phyloP scores from a whole-genome alignment of 2,329 filamentous ascomycete genomes.

The Geosmithia morbida region DNA sequence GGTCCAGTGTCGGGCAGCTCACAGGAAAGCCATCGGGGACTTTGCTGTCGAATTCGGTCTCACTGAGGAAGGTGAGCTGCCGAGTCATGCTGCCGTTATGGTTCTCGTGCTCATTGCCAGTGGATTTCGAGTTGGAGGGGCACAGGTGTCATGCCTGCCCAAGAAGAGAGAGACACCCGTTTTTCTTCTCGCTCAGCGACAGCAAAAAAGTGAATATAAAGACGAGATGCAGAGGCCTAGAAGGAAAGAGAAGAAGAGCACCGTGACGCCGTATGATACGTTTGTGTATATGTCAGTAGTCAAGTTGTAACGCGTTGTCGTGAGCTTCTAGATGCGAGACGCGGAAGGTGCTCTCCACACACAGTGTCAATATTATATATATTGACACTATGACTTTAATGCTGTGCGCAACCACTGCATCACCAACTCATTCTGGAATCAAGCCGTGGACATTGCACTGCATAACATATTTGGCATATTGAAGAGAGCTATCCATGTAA shows the following conservation, averaged over 20 bases:
- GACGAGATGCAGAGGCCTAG: too few relatives aligned
- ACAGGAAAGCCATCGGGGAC: conserved; percentile 45
- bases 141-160: background rate
- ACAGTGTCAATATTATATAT: background rate
- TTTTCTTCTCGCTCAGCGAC: too few relatives aligned
- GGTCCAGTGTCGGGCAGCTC: conserved; percentile 75
- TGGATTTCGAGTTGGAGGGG: background rate
- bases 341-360: background rate
- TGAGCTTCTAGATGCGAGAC: background rate
- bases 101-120: background rate
- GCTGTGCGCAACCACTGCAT: too few relatives aligned
- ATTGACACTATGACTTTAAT: background rate
- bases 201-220: too few relatives aligned
- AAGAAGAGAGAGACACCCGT: too few relatives aligned
- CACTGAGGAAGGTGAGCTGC: conserved; percentile 26
- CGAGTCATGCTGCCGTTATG: background rate
- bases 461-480: too few relatives aligned
- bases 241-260: background rate
- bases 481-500: too few relatives aligned
- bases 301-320: background rate
- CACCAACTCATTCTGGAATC: too few relatives aligned
- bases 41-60: conserved; percentile 40
- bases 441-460: too few relatives aligned
- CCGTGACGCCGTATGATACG: background rate
- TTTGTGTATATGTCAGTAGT: background rate